Conservation (phyloP, 805 yeast genomes). For the Danielia reshetovae region DNA sequence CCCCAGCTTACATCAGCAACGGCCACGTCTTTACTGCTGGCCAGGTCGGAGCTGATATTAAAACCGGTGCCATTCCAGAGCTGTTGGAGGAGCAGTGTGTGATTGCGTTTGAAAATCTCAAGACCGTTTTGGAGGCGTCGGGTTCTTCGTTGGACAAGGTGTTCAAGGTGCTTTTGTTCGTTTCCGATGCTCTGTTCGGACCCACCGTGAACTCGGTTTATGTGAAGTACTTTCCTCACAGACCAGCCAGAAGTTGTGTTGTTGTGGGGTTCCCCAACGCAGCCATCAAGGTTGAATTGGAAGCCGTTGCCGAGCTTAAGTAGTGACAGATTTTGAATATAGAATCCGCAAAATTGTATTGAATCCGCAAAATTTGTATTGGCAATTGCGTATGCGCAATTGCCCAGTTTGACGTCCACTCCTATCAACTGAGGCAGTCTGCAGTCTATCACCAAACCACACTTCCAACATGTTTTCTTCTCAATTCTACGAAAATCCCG, state of each 20-base stretch:
- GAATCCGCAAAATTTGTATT: too few species aligned
- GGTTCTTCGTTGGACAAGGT: conserved; percentile 46
- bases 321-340: too few species aligned
- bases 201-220: conserved; percentile 44
- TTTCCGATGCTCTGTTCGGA: conserved; percentile 41
- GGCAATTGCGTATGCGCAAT: too few species aligned
- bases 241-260: conserved; percentile 54
- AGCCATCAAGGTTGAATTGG: conserved; percentile 48
- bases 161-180: conserved; percentile 48
- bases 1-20: conserved; percentile 11
- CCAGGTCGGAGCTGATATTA: conserved; percentile 37
- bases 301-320: conserved; percentile 36
- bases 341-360: too few species aligned
- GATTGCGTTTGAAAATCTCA: conserved; percentile 41
- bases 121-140: conserved; percentile 37
- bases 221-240: conserved; percentile 40
- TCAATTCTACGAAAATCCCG: conserved; percentile 15
- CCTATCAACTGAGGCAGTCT: too few species aligned
- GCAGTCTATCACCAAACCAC: too few species aligned
- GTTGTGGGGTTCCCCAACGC: conserved; percentile 50
- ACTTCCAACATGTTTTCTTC: conserved; percentile 4
- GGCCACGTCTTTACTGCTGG: conserved; percentile 50
- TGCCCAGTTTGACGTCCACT: too few species aligned
- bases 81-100: conserved; percentile 44
- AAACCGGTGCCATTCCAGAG: conserved; percentile 39